A percentile compares a stretch with the other conserved stretches of the same genome.
Evolutionary conservation across 768 basidiomycete species (phyloP).

Genomic region (Podaxis sp.): DNA sequence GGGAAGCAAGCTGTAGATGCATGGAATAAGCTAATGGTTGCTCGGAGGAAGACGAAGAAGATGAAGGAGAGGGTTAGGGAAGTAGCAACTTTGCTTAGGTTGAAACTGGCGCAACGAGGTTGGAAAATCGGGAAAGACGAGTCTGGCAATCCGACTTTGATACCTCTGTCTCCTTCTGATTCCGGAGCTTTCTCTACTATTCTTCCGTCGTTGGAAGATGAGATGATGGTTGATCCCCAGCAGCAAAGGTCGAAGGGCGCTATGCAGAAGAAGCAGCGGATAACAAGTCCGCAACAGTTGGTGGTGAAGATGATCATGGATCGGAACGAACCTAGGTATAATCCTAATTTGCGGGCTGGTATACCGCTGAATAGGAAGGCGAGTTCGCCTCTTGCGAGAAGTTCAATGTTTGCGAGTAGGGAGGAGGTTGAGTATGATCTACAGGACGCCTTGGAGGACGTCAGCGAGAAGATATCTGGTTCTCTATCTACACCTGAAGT

Average conservation of each 20-base stretch:
- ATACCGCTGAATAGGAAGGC: not conserved
- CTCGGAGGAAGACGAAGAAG: slow-evolving; percentile 9
- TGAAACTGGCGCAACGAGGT: slow-evolving; percentile 11
- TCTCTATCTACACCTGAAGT: not conserved
- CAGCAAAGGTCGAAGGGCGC: not conserved
- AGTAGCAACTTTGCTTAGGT: slow-evolving; percentile 9
- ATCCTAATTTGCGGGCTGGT: slow-evolving; percentile 2
- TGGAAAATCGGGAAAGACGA: slow-evolving; percentile 10
- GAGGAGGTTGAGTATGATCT: not conserved
- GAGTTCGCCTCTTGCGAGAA: not conserved
- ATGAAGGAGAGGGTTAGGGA: slow-evolving; percentile 12
- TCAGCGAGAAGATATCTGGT: not conserved
- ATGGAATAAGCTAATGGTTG: slow-evolving; percentile 6
- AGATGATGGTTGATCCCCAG: not conserved
- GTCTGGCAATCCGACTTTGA: slow-evolving; percentile 1
- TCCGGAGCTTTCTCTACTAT: not conserved
- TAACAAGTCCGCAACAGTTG: slow-evolving; percentile 10
- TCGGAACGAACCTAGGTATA: slow-evolving; percentile 10
- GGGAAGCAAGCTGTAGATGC: not conserved
- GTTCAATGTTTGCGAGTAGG: not conserved
- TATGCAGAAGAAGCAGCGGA: not conserved
- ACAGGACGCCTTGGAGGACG: not conserved
- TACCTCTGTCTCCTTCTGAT: not conserved
- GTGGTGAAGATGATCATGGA: slow-evolving; percentile 15
- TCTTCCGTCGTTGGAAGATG: not conserved